Percentiles rank a stretch among this genome's conserved stretches.
These are phyloP conservation scores for Blastomyces parvus DNA, from an alignment of 2,329 filamentous ascomycete species.

Conservation along the genomic window DNA sequence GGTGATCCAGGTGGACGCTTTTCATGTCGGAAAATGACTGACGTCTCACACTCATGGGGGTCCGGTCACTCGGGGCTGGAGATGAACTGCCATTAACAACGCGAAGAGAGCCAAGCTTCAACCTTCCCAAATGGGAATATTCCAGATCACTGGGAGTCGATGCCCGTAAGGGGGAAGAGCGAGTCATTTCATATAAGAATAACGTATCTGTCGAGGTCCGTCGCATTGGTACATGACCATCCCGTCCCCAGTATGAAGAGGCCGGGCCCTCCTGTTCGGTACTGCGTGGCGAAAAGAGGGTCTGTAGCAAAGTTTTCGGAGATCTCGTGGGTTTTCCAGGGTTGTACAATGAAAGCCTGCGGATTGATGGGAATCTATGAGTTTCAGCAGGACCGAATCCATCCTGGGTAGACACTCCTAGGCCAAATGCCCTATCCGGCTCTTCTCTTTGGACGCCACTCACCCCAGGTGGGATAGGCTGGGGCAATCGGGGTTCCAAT, in stretches of 20 bases:
- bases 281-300: constrained; percentile 22
- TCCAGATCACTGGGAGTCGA: constrained; percentile 24
- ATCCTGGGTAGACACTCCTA: background rate
- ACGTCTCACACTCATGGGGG: constrained; percentile 2
- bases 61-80: constrained; percentile 28
- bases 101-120: constrained; percentile 33
- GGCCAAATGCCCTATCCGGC: background rate
- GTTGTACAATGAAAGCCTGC: constrained; percentile 29
- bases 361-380: constrained; percentile 29
- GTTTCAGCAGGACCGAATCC: constrained; percentile 14
- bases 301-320: constrained; percentile 5
- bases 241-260: constrained; percentile 18
- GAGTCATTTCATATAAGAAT: constrained; percentile 12
- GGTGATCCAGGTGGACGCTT: constrained; percentile 3
- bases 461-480: background rate
- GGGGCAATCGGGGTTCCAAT: background rate
- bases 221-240: constrained; percentile 6
- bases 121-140: constrained; percentile 33
- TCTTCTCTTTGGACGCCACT: background rate
- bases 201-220: constrained; percentile 10
- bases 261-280: constrained; percentile 22
- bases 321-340: background rate
- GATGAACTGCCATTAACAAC: constrained; percentile 33
- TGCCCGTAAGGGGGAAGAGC: constrained; percentile 16
- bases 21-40: constrained; percentile 8